Base-by-base conservation (phyloP, 202 grass and related monocot genomes). In the Musa balbisiana region DNA sequence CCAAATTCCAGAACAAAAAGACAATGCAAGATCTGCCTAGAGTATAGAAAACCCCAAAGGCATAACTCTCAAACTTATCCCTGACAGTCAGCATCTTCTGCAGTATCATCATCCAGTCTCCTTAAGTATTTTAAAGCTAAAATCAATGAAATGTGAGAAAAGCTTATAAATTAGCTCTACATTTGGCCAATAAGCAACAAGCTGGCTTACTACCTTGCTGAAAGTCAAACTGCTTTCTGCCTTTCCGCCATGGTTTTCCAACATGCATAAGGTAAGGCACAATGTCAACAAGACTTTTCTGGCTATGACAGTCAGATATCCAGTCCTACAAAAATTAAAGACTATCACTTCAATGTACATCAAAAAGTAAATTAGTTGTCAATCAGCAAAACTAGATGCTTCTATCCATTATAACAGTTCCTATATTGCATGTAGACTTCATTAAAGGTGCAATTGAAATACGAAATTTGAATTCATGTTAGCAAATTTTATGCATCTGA, bases 231-330 rank as follows among this genome's bases (percentile, higher is more conserved):
- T 75, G 83, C 55, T 64, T 82, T 67, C 82, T 78, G 80, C 51
- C 76, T 84, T 83, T 91, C 43, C 87, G 74, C 94, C 94, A 98
- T 82, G 94, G 88, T 52, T 93, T 91, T 82, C 94, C 94, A 83
- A 79, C 88, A 86, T 98, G 91, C 94, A 98, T 91, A 79, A 98
- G 84, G 69, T 93, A 93, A 79, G 88, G 91, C 15, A 91, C 90
- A 67, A 98, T 93, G 16, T 87, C 90, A 78, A 89, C 58, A 50
- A 98, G 82, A 78, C 89, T 91, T 87, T 75, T 88, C 77, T 93
- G 85, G 29, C 63, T 89, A 68, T 98, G 71, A 70, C 79, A 94
- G 62, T 98, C 91, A 58, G 67, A 84, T 79, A 98, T 86, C 94
- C 94, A 98, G 11, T 88, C 91, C 94, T 98, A 76, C 51, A 43